Evolutionary conservation across 2,329 filamentous ascomycete genomes (phyloP), one percentile per base, ranked within the genome.

Genomic region (Sporothrix mexicana): DNA sequence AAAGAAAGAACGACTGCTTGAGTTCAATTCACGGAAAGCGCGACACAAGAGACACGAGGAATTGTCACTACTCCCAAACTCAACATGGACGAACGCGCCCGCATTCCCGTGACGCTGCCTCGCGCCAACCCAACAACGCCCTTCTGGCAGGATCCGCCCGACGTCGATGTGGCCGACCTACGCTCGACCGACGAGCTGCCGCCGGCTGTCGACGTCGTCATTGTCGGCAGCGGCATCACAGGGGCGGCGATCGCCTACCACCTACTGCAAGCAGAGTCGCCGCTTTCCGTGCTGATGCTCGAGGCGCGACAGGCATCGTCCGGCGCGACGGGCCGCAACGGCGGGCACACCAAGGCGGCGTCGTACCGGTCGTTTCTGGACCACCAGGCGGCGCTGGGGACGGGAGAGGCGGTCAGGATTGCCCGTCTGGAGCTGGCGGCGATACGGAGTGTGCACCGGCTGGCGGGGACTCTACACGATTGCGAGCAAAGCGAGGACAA

Each of bases 281-380:
- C 69, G 64, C 78, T 80, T 41, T 82, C 84, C 67, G 82, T 91
- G 3, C 84, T 92, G 2, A 86, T 92, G 84, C 81, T 92, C 6
- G 90, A 92, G 79, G 90, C 90, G 12, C 82, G 90, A 73, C 87
- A 91, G 78, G 87, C 88, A 7, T 91, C 88, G 76, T 92, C 88
- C 79, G 90, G 90, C 69, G 90, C 90, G 1, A 92, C 90, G 0
- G 90, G 90, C 15, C 83, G 90, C 76, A 87, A 87, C 74, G 85
- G 85, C 55, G 82, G 82, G 15, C 83, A 84, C 77, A 84, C 82
- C 10, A 84, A 84, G 76, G 81, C 82, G 13, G 82, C 81, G 0
- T 83, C 81, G 9, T 84, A 84, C 77, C 85, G 85, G 30, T 84
- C 83, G 20, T 90, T 90, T 74, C 74, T 82, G 3, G 79, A 83